These are phyloP conservation scores for Scheffersomyces coipomensis DNA, from an alignment of 805 yeast species.

Conservation along the genomic window DNA sequence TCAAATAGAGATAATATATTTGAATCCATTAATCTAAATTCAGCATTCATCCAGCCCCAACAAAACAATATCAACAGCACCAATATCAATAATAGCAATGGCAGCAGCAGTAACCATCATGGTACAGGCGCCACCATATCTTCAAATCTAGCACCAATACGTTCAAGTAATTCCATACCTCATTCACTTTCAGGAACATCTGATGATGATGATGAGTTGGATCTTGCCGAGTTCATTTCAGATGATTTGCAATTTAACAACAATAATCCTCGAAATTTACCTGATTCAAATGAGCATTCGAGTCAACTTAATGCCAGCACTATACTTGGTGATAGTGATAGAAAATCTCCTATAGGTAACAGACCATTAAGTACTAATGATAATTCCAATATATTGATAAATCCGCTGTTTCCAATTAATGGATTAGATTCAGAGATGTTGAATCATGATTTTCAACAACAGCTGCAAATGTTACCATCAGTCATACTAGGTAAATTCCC, in stretches of 20 bases:
- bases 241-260: no score
- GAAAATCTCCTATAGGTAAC: slow-evolving; percentile 1
- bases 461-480: background rate
- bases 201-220: slow-evolving; percentile 17
- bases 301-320: background rate
- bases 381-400: slow-evolving; percentile 2
- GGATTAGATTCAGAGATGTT: no score
- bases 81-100: no score
- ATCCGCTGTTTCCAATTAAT: no score
- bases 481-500: background rate
- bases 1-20: background rate
- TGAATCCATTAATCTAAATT: slow-evolving; percentile 9
- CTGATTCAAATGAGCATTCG: slow-evolving; percentile 6
- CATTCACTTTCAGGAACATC: background rate
- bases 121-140: background rate
- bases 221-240: slow-evolving; percentile 22
- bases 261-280: no score
- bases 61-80: no score
- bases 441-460: background rate
- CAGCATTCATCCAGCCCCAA: background rate
- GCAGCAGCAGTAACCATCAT: no score
- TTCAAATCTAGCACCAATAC: background rate
- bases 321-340: slow-evolving; percentile 1
- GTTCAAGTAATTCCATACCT: background rate
- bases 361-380: slow-evolving; percentile 1